Conservation (phyloP, 495 filamentous ascomycete genomes). For the Penicillium roqueforti region DNA sequence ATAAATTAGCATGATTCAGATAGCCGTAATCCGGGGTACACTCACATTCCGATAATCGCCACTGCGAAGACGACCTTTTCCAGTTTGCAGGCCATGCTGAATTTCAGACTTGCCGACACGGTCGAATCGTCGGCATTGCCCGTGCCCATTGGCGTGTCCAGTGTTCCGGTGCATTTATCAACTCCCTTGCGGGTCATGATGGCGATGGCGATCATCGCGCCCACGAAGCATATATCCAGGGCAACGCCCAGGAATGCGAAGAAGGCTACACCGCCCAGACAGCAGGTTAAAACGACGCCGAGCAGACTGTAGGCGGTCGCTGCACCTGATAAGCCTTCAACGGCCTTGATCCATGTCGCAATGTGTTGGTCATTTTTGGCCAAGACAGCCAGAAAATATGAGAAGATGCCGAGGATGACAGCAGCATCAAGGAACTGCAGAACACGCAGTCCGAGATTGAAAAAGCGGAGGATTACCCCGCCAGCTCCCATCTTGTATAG, state of each 20-base stretch:
- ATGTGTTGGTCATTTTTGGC: conserved; percentile 55
- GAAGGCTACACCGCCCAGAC: conserved; percentile 69
- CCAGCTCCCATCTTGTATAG: conserved; percentile 39
- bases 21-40: conserved; percentile 9
- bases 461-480: conserved; percentile 57
- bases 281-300: conserved; percentile 69
- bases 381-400: conserved; percentile 53
- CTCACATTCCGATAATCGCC: conserved; percentile 75
- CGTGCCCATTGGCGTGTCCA: conserved; percentile 63
- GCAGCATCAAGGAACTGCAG: conserved; percentile 69
- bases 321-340: conserved; percentile 75
- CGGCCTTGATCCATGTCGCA: conserved; percentile 63
- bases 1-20: not conserved
- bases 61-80: conserved; percentile 71
- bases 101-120: conserved; percentile 25
- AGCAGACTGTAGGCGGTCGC: conserved; percentile 68
- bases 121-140: conserved; percentile 49
- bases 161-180: conserved; percentile 54
- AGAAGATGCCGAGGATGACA: conserved; percentile 75
- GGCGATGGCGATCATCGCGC: conserved; percentile 73
- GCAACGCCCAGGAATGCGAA: conserved; percentile 70
- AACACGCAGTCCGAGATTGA: conserved; percentile 59
- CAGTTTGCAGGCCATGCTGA: conserved; percentile 60
- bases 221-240: conserved; percentile 76
- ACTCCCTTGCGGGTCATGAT: conserved; percentile 65